Percentiles rank a stretch among this genome's conserved stretches.
Evolutionary conservation across 2,329 filamentous ascomycete species (phyloP).

Genomic region (Fusarium tricinctum): DNA sequence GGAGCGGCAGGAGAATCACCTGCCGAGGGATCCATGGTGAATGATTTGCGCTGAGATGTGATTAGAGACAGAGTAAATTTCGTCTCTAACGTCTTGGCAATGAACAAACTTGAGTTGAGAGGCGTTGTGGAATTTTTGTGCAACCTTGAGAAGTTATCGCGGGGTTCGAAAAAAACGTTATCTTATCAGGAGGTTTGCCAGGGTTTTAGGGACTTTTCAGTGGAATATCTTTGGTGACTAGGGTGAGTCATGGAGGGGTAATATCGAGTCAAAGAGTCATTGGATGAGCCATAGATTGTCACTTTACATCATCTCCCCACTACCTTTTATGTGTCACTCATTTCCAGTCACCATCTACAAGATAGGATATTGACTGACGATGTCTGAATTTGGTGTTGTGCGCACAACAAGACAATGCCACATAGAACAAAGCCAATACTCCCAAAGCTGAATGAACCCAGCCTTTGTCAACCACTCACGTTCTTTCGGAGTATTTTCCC

Average conservation of each 20-base stretch:
- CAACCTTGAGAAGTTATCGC: constrained; percentile 43
- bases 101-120: constrained; percentile 14
- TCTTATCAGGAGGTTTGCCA: constrained; percentile 40
- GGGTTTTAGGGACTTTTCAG: constrained; percentile 28
- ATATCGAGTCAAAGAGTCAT: constrained; percentile 21
- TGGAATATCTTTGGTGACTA: constrained; percentile 35
- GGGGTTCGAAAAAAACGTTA: constrained; percentile 44
- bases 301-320: constrained; percentile 9
- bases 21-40: constrained; percentile 35
- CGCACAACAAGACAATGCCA: neutral
- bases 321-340: constrained; percentile 1
- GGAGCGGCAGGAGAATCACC: constrained; percentile 57
- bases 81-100: constrained; percentile 8
- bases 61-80: constrained; percentile 5
- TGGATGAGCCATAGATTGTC: constrained; percentile 27
- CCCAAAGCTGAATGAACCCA: constrained; percentile 30
- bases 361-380: neutral
- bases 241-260: constrained; percentile 44
- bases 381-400: constrained; percentile 16
- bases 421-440: neutral
- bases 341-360: neutral
- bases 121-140: constrained; percentile 44
- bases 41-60: constrained; percentile 9
- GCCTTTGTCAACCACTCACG: constrained; percentile 5
- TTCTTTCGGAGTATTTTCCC: constrained; percentile 2